Evolutionary conservation across 306 rosid genomes (phyloP), one percentile per base, ranked within the genome.

Genomic region (Sechiopsis laciniata): DNA sequence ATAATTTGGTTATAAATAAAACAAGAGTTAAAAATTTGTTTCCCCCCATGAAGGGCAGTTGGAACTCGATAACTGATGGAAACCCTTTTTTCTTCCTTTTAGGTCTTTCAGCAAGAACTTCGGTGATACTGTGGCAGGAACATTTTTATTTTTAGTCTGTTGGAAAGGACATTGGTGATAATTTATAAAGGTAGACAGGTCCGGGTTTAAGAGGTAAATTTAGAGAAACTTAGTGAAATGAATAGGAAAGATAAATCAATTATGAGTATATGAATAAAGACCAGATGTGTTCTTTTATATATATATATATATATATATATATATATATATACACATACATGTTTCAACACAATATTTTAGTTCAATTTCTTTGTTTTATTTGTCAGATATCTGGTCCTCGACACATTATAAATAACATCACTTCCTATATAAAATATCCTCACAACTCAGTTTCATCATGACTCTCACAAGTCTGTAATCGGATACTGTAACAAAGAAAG

Each of bases 321-420:
- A n/a, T n/a, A n/a, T n/a, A n/a, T n/a, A n/a, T n/a, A n/a, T n/a
- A n/a, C n/a, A n/a, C n/a, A n/a, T 26, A 26, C 29, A 26, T 26
- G 29, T 26, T 58, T 22, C 37, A 21, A 21, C n/a, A 58, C 40
- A 58, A 58, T 21, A 58, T 58, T 24, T 21, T 58, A 21, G 64
- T 13, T 58, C n/a, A 58, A 22, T 24, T 58, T 58, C 32, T 21
- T 58, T 24, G 35, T 58, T 21, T 10, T 8, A 19, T 21, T 21
- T 20, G 32, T 57, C 32, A 21, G 15, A 57, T 14, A 21, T 58
- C 64, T 58, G 9, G 24, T 56, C 29, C 61, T 56, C 29, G 4
- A 52, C 20, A 62, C n/a, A 62, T 62, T 32, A 5, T 61, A 61
- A 62, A 62, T 16, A 32, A 61, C 37, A 26, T 12, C 68, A 62